phyloP scores from a whole-genome alignment of 2,329 filamentous ascomycete species.

The Macrophomina tecta region DNA sequence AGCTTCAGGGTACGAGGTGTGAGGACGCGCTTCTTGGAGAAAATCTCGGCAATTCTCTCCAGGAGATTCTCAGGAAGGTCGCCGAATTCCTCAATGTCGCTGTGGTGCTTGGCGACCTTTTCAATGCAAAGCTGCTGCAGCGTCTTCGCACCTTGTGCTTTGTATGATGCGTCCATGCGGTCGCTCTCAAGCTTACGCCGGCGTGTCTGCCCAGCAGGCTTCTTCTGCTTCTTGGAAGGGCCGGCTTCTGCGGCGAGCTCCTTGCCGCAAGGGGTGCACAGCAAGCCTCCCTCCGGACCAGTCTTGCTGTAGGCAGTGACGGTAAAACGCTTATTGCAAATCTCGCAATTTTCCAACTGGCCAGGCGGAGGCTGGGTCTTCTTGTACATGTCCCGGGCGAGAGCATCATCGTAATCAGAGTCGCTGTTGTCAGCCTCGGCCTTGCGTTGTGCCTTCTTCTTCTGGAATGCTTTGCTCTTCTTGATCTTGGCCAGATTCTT shows the following conservation, averaged over 20 bases:
- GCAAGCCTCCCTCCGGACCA: constrained; percentile 81
- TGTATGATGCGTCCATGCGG: constrained; percentile 75
- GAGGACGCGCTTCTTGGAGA: constrained; percentile 67
- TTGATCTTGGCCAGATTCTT: constrained; percentile 45
- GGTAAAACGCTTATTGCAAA: constrained; percentile 86
- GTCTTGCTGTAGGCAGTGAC: constrained; percentile 88
- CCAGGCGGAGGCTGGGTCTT: constrained; percentile 71
- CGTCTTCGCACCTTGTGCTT: constrained; percentile 68
- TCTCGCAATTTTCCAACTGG: constrained; percentile 86
- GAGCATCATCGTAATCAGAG: constrained; percentile 53
- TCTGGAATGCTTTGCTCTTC: constrained; percentile 58
- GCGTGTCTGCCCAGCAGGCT: constrained; percentile 63
- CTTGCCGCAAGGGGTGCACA: constrained; percentile 83
- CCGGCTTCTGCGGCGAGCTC: constrained; percentile 72
- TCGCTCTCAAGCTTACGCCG: constrained; percentile 83
- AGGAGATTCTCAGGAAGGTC: constrained; percentile 65
- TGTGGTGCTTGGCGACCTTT: constrained; percentile 67
- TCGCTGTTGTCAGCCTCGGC: constrained; percentile 52
- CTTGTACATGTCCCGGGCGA: constrained; percentile 60
- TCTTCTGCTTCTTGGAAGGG: constrained; percentile 62
- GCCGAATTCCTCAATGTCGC: constrained; percentile 69
- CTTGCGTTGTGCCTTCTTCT: constrained; percentile 53
- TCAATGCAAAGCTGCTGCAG: constrained; percentile 69
- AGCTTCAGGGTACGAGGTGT: constrained; percentile 57
- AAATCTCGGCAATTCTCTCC: constrained; percentile 65